A percentile compares a stretch with the other conserved stretches of the same genome.
phyloP scores from a whole-genome alignment of 108 stramenopile genomes.

The Bacterosira constricta region DNA sequence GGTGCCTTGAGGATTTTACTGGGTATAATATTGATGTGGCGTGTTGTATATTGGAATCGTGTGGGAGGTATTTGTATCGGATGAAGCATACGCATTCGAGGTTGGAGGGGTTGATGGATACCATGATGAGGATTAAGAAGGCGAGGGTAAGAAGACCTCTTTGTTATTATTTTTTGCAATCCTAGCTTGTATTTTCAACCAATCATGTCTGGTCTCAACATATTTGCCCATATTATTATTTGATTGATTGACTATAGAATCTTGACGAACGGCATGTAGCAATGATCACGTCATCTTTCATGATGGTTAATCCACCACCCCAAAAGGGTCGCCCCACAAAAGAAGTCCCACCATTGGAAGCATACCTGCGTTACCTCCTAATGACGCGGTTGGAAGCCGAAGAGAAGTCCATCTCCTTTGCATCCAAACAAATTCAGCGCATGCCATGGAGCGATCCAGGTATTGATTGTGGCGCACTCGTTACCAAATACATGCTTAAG shows the following conservation, averaged over 20 bases:
- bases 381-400: constrained; percentile 68
- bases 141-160: constrained; percentile 64
- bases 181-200: background rate
- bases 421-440: constrained; percentile 86
- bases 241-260: constrained; percentile 40
- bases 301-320: constrained; percentile 79
- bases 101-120: constrained; percentile 75
- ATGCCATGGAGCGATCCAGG: constrained; percentile 90
- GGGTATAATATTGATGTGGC: constrained; percentile 89
- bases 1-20: constrained; percentile 89
- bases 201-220: background rate
- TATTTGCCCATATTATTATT: background rate
- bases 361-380: constrained; percentile 82
- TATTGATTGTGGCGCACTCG: constrained; percentile 66
- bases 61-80: constrained; percentile 89
- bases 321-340: constrained; percentile 58
- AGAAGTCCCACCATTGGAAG: constrained; percentile 82
- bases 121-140: constrained; percentile 86
- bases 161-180: background rate
- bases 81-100: constrained; percentile 76
- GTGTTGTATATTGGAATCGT: constrained; percentile 87
- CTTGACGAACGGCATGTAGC: constrained; percentile 83
- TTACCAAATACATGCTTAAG: constrained; percentile 86
- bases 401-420: constrained; percentile 62
- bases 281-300: constrained; percentile 82